Evolutionary conservation across 2,329 filamentous ascomycete genomes (phyloP).

Genomic region (Phaeoacremonium minimum): DNA sequence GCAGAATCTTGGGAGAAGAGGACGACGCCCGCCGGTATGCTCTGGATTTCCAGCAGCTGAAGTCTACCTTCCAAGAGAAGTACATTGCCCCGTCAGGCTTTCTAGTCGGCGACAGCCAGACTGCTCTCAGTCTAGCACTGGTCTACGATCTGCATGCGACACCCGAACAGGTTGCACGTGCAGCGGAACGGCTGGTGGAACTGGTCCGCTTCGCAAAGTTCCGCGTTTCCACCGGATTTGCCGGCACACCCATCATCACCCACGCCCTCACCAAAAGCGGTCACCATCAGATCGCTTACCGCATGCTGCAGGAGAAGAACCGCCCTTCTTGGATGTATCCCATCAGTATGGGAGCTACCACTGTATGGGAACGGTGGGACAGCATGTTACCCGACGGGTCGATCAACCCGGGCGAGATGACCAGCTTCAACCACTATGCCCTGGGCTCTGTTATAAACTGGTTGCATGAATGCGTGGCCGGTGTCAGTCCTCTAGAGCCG

Average conservation of each 20-base stretch:
- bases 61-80: conserved; percentile 17
- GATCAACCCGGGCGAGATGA: conserved; percentile 33
- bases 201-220: conserved; percentile 5
- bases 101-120: conserved; percentile 20
- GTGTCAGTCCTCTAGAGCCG: conserved; percentile 18
- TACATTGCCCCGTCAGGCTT: conserved; percentile 16
- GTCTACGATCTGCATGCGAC: conserved; percentile 14
- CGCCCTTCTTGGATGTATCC: conserved; percentile 32
- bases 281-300: conserved; percentile 31
- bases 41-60: conserved; percentile 13
- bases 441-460: conserved; percentile 31
- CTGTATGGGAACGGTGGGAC: conserved; percentile 7
- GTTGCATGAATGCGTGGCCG: conserved; percentile 28
- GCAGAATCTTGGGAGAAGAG: conserved; percentile 14
- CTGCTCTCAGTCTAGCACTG: conserved; percentile 18
- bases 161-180: conserved; percentile 1
- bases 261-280: conserved; percentile 14
- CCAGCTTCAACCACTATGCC: conserved; percentile 36
- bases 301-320: conserved; percentile 41
- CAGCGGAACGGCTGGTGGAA: conserved; percentile 9
- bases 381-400: conserved; percentile 19
- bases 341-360: conserved; percentile 32
- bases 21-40: conserved; percentile 14
- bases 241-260: conserved; percentile 9
- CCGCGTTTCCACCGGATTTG: conserved; percentile 9